Base-by-base conservation (phyloP, 2,329 filamentous ascomycete species). In the Neofusicoccum laricinum region DNA sequence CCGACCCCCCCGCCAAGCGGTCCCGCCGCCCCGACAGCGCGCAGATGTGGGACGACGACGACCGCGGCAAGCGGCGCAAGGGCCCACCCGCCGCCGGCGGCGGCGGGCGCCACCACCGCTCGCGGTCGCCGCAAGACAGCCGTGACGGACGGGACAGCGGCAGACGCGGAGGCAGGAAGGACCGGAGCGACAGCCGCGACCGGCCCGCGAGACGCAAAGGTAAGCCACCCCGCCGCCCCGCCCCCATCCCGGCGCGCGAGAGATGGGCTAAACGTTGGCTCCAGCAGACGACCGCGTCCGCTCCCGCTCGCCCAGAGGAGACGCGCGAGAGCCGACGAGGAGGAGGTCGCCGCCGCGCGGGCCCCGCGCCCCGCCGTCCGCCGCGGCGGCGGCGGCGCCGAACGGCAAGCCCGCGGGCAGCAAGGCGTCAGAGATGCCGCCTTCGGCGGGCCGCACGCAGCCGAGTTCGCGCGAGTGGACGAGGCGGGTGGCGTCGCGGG, bases 41-140 rank as follows among this genome's bases (percentile, higher is more conserved):
- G 34, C 51, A 64, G 32, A 66, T 65, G 66, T 66, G 57, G 64
- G 67, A 67, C 40, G 34, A 66, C n/a, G 55, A 62, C 48, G 65
- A 63, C 57, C 48, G 48, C 15, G 19, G n/a, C 45, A 40, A 40
- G 30, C 38, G 51, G 4, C 25, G 62, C 48, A 21, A 45, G 25
- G 25, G 25, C 25, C 25, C 25, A 5, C 25, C 25, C 30, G 34
- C 38, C 38, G 46, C 30, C 19, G 41, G n/a, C 17, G 61, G 34
- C 45, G 64, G 69, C n/a, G 69, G 72, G 64, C 68, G 73, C 40
- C 58, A 62, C 38, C 25, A 21, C 41, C 64, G 68, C 43, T 72
- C 72, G 32, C 70, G 73, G 48, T 75, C 72, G 6, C 51, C 51
- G 3, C 12, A 64, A 43, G 67, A 64, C 25, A 19, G 55, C 17